Evolutionary conservation across 1,284 basidiomycete genomes (phyloP).

Genomic region (Ceratobasidium sp.): DNA sequence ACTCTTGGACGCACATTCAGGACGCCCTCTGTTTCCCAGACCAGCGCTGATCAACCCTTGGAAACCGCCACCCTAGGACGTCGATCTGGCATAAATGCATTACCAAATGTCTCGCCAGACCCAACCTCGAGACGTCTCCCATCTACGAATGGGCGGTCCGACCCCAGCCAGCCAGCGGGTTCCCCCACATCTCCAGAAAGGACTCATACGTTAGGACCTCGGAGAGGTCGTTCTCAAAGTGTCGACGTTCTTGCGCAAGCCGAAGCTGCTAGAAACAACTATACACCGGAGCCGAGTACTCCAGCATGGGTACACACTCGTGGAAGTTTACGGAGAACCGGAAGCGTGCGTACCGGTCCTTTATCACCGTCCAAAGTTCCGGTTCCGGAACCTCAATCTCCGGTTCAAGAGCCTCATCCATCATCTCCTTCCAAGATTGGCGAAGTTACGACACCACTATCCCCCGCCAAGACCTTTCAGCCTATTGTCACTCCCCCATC

Average conservation of each 20-base stretch:
- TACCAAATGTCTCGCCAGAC: constrained; percentile 11
- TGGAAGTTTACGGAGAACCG: constrained; percentile 29
- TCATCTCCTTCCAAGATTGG: constrained; percentile 23
- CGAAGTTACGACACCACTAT: not conserved
- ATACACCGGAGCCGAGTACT: constrained; percentile 16
- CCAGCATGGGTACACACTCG: constrained; percentile 27
- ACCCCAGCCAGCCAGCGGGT: not conserved
- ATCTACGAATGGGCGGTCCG: not conserved
- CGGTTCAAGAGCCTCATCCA: constrained; percentile 3
- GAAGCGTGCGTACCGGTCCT: constrained; percentile 6
- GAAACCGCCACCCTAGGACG: constrained; percentile 33
- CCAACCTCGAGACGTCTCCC: not conserved
- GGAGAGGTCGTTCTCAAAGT: constrained; percentile 23
- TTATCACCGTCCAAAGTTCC: constrained; percentile 9
- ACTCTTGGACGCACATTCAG: constrained; percentile 28
- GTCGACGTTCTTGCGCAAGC: constrained; percentile 34
- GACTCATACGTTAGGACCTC: constrained; percentile 14
- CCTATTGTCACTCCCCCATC: constrained; percentile 26
- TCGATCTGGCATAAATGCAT: constrained; percentile 36
- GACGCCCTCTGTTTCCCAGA: not conserved
- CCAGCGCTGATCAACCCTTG: constrained; percentile 4
- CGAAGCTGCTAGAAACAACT: constrained; percentile 19
- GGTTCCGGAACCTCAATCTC: not conserved
- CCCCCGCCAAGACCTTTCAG: constrained; percentile 12
- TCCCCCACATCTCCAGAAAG: not conserved